These are phyloP conservation scores for Fusarium foetens DNA, from an alignment of 2,329 filamentous ascomycete species.

Conservation along the genomic window DNA sequence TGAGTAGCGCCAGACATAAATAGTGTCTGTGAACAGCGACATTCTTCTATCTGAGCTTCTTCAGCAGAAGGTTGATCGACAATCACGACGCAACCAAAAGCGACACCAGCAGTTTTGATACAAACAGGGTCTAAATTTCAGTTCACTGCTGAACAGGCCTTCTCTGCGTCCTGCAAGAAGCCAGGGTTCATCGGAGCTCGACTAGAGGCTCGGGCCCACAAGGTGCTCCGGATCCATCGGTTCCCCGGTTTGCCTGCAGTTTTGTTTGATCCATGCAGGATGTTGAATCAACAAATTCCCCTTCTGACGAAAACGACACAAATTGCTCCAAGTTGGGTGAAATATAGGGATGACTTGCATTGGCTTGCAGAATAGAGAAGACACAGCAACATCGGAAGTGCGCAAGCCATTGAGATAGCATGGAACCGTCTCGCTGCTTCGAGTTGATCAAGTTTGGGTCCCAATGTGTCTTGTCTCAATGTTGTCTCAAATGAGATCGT, in stretches of 20 bases:
- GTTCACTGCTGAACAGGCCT: background rate
- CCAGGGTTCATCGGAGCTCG: conserved; percentile 29
- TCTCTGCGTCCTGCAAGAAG: background rate
- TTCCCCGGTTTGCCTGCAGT: conserved; percentile 40
- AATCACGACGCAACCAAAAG: conserved; percentile 19
- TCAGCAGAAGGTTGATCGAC: conserved; percentile 27
- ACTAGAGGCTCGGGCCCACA: conserved; percentile 34
- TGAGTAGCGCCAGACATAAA: background rate
- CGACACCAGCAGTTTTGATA: conserved; percentile 12
- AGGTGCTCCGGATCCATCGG: conserved; percentile 38
- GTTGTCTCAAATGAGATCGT: conserved; percentile 18
- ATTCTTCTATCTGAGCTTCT: conserved; percentile 1
- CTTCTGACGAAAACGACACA: background rate
- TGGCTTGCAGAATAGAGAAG: background rate
- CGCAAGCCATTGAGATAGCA: background rate
- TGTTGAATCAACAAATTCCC: background rate
- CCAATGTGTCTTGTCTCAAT: conserved; percentile 1
- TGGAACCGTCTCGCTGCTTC: background rate
- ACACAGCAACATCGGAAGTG: background rate
- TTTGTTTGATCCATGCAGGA: conserved; percentile 23
- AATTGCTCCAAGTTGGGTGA: background rate
- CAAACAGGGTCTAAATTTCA: conserved; percentile 25
- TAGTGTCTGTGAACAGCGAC: background rate
- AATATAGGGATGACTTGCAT: background rate
- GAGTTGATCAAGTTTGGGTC: background rate